Conservation (phyloP, 139 green algal genomes). For the Desmodesmus armatus region DNA sequence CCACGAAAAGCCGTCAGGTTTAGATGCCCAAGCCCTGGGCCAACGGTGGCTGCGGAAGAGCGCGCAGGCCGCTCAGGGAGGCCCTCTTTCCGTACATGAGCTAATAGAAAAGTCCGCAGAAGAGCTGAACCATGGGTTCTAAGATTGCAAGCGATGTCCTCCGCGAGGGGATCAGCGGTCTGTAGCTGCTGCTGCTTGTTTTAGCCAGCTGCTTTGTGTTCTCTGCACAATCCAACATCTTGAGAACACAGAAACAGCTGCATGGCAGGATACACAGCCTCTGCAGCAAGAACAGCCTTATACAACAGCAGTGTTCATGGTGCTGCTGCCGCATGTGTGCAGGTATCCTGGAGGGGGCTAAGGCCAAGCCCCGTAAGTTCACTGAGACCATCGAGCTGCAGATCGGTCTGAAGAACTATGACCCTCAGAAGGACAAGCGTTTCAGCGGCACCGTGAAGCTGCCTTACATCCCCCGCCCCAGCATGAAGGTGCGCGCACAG, state of each 20-base stretch:
- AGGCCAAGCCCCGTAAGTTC: constrained; percentile 98
- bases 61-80: too few species aligned
- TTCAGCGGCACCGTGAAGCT: constrained; percentile 99
- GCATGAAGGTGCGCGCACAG: too few species aligned
- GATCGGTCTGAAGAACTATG: constrained; percentile 99
- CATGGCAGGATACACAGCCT: too few species aligned
- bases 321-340: neutral
- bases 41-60: neutral
- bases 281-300: too few species aligned
- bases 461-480: constrained; percentile 94
- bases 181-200: too few species aligned
- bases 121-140: constrained; percentile 71
- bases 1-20: neutral
- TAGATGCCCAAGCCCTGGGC: neutral
- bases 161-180: constrained; percentile 74
- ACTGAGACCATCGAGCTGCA: constrained; percentile 99
- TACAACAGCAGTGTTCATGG: too few species aligned
- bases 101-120: constrained; percentile 34
- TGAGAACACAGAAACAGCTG: too few species aligned
- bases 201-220: too few species aligned
- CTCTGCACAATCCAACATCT: too few species aligned
- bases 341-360: constrained; percentile 82
- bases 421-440: constrained; percentile 99
- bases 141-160: constrained; percentile 84
- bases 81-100: neutral